Conservation (phyloP, 495 filamentous ascomycete species). For the Articulospora tetracladia region DNA sequence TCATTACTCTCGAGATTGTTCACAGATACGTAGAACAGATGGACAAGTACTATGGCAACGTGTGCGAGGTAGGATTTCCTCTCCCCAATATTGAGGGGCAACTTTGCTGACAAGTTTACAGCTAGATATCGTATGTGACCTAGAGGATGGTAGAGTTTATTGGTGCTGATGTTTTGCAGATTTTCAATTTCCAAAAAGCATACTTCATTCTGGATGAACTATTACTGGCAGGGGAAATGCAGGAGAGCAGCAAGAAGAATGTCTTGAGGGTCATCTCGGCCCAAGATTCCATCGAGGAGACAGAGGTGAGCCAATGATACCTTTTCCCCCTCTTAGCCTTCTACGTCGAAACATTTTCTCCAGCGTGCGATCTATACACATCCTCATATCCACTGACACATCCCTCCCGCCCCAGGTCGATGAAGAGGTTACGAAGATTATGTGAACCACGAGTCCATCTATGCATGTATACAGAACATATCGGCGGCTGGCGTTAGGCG, state of each 20-base stretch:
- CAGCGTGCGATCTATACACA: conserved; percentile 9
- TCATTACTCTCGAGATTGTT: conserved; percentile 97
- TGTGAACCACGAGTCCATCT: conserved; percentile 52
- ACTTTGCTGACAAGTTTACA: conserved; percentile 9
- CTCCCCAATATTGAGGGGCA: background rate
- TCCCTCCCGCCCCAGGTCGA: conserved; percentile 66
- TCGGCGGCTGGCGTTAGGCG: conserved; percentile 17
- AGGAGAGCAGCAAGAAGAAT: conserved; percentile 99
- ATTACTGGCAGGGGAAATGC: conserved; percentile 91
- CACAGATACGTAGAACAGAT: conserved; percentile 99
- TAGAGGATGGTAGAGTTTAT: background rate
- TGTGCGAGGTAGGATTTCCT: conserved; percentile 64
- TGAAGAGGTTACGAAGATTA: conserved; percentile 94
- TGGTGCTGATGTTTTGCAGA: conserved; percentile 29
- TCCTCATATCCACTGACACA: conserved; percentile 50
- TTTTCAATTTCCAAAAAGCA: conserved; percentile 99
- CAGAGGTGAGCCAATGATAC: conserved; percentile 72
- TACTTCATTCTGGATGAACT: conserved; percentile 99
- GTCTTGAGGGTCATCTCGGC: conserved; percentile 90
- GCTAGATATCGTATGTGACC: conserved; percentile 64
- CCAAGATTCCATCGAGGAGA: conserved; percentile 92
- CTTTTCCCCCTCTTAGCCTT: background rate
- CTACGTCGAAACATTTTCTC: background rate
- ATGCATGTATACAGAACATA: conserved; percentile 10
- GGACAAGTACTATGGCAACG: conserved; percentile 99